Evolutionary conservation across 208 protist genomes (phyloP), one percentile per base, ranked within the genome.

Genomic region (Naegleria fowleri): DNA sequence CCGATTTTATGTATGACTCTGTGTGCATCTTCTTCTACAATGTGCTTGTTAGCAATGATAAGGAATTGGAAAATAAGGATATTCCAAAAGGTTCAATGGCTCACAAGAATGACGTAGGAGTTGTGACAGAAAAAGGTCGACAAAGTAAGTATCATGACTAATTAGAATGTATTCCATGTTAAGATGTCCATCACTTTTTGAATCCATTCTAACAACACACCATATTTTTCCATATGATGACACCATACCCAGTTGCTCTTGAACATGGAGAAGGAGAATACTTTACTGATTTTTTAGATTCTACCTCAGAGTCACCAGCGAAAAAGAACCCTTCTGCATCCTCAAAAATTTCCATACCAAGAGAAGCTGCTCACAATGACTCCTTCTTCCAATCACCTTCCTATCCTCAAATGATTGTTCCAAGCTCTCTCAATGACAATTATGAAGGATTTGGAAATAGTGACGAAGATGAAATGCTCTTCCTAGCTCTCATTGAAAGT

Each of bases 21-120:
- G 97, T 97, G 75, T 93, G 67, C 29, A 93, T 93, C 67, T 98
- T 98, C 91, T 95, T 98, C 83, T 36, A 87, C 9, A 87, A 52
- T 36, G 33, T 39, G 25, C 33, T 87, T 15, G 15, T 87, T 16
- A 19, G n/a, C 5, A 52, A 87, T 52, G 40, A 87, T 87, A n/a
- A n/a, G n/a, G 83, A 86, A 39, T 48, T 86, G 15, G 83, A 86
- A 39, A 86, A 40, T 40, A 48, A 51, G n/a, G 22, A 86, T 6
- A 86, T 48, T 6, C 83, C 83, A 86, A 86, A 86, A 11, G 83
- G 83, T 38, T 86, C 83, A 51, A 48, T 86, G 83, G 83, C 83
- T 2, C 83, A 86, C n/a, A 86, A 39, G 33, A 86, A 51, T 40
- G 83, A 48, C n/a, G 83, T 86, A n/a, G 83, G 83, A 48, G 83